Base-by-base conservation (phyloP, 768 basidiomycete genomes). In the Cystobasidium onofrii region DNA sequence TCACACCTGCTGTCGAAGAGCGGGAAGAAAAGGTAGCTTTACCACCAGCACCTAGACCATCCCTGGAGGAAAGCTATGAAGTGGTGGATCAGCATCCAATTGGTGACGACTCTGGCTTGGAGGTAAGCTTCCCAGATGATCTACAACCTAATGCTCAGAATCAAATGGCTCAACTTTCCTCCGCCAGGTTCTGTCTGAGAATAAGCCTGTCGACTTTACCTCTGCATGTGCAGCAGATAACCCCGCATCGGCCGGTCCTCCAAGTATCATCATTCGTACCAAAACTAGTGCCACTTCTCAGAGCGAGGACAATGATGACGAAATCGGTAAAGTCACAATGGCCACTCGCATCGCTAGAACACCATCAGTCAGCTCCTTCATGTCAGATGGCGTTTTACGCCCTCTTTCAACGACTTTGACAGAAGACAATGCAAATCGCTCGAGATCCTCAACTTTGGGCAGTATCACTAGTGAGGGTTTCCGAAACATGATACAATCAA, bases 1-100 rank as follows among this genome's bases (percentile, higher is more conserved):
- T 71, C 15, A 60, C 69, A 33, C 69, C 69, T 27, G 54, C 69
- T 18, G 39, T 54, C 65, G 65, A 71, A 27, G 69, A 36, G 54
- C 17, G 10, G 4, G 50, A 31, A 20, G 69, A 55, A 29, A 36
- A 60, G 54, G 25, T 20, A 17, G 27, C 33, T n/a, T 31, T 52
- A n/a, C 69, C 69, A 4, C 9, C 54, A 17, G 69, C 52, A 15
- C 69, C 69, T 9, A 52, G 69, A 17, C 55, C 69, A 9, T 71
- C 69, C 25, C 34, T 60, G 50, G 69, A 71, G 18, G 44, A 25
- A 25, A 34, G 36, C 34, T 52, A 31, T 25, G 69, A 67, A 25
- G 43, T 29, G 10, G 39, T 27, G 9, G 69, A 60, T 6, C 12
- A 13, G 54, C 33, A 10, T 15, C 54, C 7, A 20, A 18, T 71